A percentile compares a stretch with the other conserved stretches of the same genome.
Conservation (phyloP, 495 filamentous ascomycete genomes). For the Corynascus novoguineensis region DNA sequence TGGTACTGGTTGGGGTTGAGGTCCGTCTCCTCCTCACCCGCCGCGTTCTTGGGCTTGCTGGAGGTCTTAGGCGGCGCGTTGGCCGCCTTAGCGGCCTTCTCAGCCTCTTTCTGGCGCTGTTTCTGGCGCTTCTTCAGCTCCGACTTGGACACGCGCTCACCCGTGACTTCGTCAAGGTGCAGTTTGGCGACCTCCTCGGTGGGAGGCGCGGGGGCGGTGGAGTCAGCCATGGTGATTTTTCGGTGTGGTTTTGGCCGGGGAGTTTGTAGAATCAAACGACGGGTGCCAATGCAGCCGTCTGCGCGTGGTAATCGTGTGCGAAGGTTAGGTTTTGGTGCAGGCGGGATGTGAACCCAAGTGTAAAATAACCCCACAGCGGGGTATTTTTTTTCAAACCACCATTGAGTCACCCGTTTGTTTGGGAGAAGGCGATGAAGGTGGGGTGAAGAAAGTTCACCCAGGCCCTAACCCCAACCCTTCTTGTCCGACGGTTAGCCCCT, state of each 20-base stretch:
- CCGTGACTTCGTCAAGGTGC: slow-evolving; percentile 76
- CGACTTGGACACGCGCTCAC: slow-evolving; percentile 78
- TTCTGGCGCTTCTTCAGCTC: slow-evolving; percentile 96
- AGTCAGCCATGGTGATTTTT: slow-evolving; percentile 46
- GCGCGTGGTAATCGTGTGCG: slow-evolving; percentile 1
- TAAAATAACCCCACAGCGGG: slow-evolving; percentile 17
- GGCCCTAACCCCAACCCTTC: neutral
- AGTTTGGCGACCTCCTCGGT: slow-evolving; percentile 64
- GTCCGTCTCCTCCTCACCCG: slow-evolving; percentile 41
- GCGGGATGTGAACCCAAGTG: slow-evolving; percentile 1
- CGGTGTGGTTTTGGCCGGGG: neutral
- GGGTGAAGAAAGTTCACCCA: neutral
- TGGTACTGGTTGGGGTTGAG: slow-evolving; percentile 94
- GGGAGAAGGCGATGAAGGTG: neutral
- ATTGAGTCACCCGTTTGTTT: neutral
- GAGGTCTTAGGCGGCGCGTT: slow-evolving; percentile 59
- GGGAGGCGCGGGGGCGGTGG: slow-evolving; percentile 38
- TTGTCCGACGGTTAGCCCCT: too few relatives aligned
- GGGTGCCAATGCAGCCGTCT: neutral
- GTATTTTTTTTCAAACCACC: slow-evolving; percentile 12
- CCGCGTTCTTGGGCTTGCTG: slow-evolving; percentile 60
- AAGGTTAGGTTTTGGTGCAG: slow-evolving; percentile 9
- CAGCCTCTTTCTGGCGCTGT: slow-evolving; percentile 74
- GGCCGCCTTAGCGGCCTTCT: slow-evolving; percentile 82
- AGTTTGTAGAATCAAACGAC: neutral